These are phyloP conservation scores for Jasminum sambac DNA, from an alignment of 257 asterid genomes.

Conservation along the genomic window DNA sequence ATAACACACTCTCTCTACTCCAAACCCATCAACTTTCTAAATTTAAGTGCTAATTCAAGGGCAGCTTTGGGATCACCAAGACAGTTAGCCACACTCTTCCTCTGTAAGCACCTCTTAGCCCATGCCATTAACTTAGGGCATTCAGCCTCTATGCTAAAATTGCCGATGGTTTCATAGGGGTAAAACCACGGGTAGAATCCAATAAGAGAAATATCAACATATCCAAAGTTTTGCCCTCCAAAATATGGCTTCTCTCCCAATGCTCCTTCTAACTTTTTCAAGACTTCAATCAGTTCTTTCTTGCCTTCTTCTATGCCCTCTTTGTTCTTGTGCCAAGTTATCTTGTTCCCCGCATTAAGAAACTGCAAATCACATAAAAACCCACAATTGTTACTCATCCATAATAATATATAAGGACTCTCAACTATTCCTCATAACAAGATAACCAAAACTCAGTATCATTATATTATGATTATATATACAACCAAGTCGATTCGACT, in stretches of 20 bases:
- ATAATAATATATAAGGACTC: too few species aligned
- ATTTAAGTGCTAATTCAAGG: slow-evolving; percentile 23
- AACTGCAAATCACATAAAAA: slow-evolving; percentile 18
- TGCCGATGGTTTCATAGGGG: slow-evolving; percentile 38
- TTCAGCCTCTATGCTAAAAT: slow-evolving; percentile 30
- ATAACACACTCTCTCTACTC: not conserved
- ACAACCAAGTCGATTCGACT: too few species aligned
- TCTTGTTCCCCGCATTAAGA: slow-evolving; percentile 20
- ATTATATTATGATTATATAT: too few species aligned
- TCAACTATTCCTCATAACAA: too few species aligned
- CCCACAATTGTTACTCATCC: not conserved
- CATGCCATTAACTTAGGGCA: slow-evolving; percentile 32
- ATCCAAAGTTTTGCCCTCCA: slow-evolving; percentile 50
- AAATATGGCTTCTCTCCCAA: slow-evolving; percentile 47
- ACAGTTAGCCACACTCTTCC: slow-evolving; percentile 30
- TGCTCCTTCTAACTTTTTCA: slow-evolving; percentile 39
- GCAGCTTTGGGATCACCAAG: slow-evolving; percentile 32
- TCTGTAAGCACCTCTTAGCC: slow-evolving; percentile 29
- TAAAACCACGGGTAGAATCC: slow-evolving; percentile 31
- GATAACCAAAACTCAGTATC: too few species aligned
- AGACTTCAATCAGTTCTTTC: slow-evolving; percentile 23
- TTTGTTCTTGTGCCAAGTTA: slow-evolving; percentile 35
- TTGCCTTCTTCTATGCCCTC: slow-evolving; percentile 40
- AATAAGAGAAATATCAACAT: slow-evolving; percentile 36
- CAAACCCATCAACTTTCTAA: slow-evolving; percentile 23